Percentiles rank a stretch among this genome's conserved stretches.
These are phyloP conservation scores for Actinomortierella wolfii DNA, from an alignment of 371 early-diverging fungal species.

Conservation along the genomic window DNA sequence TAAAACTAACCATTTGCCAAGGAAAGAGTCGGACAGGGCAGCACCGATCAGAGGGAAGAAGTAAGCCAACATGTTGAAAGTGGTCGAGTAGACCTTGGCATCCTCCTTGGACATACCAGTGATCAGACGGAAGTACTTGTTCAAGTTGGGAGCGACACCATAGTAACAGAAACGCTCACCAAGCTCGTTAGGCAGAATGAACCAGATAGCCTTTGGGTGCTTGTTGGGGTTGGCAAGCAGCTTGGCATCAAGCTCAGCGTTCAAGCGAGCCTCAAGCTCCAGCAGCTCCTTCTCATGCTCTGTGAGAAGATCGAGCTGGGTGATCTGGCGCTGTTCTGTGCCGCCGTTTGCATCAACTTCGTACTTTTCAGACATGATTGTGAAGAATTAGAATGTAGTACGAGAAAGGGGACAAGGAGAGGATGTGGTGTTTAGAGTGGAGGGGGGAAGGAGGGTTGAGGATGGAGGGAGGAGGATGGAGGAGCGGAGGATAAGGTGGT, in stretches of 20 bases:
- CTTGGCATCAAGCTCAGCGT: constrained; percentile 45
- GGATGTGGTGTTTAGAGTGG: no score
- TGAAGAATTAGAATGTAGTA: no score
- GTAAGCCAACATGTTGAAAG: constrained; percentile 63
- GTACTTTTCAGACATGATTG: constrained; percentile 20
- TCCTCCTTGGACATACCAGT: constrained; percentile 15
- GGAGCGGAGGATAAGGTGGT: no score
- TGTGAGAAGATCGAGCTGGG: constrained; percentile 20
- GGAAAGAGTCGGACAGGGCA: constrained; percentile 65
- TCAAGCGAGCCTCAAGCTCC: constrained; percentile 43
- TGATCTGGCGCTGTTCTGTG: constrained; percentile 5
- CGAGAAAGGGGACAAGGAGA: no score
- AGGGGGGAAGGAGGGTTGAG: no score
- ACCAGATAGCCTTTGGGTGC: constrained; percentile 49
- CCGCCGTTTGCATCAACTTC: constrained; percentile 11
- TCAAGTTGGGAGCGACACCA: constrained; percentile 46
- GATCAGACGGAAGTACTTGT: constrained; percentile 23
- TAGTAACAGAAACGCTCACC: constrained; percentile 51
- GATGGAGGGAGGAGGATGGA: no score
- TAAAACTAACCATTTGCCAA: constrained; percentile 65
- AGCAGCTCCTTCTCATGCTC: constrained; percentile 45
- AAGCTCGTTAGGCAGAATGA: constrained; percentile 54
- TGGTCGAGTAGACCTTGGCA: constrained; percentile 47
- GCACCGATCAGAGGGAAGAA: constrained; percentile 70
- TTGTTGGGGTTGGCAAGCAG: constrained; percentile 42